These are phyloP conservation scores for Suillus subaureus DNA, from an alignment of 768 basidiomycete genomes.

Conservation along the genomic window DNA sequence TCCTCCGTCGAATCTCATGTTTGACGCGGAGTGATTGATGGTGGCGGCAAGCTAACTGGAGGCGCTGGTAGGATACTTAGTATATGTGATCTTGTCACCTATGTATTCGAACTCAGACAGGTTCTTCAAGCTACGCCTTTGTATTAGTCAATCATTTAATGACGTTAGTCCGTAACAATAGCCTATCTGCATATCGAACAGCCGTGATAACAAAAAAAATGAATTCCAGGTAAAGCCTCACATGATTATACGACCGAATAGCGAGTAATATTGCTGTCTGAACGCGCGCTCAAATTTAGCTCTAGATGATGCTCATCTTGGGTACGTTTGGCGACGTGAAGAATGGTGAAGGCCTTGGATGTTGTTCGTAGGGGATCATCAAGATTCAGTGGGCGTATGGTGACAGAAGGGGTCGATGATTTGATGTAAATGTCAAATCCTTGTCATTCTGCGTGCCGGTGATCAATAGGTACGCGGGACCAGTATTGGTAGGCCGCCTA, in stretches of 20 bases:
- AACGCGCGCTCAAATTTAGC: neutral
- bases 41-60: neutral
- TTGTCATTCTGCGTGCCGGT: neutral
- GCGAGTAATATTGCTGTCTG: neutral
- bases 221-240: constrained; percentile 81
- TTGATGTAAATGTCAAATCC: neutral
- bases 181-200: neutral
- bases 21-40: neutral
- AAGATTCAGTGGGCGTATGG: constrained; percentile 63
- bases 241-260: constrained; percentile 95
- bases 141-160: neutral
- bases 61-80: neutral
- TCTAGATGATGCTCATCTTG: constrained; percentile 95
- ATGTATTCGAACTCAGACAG: constrained; percentile 5
- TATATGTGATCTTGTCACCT: neutral
- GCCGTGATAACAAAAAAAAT: constrained; percentile 57
- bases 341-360: constrained; percentile 93
- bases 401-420: constrained; percentile 67
- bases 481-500: constrained; percentile 96
- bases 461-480: constrained; percentile 80
- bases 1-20: neutral
- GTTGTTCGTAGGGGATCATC: constrained; percentile 85
- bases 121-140: neutral
- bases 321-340: constrained; percentile 93
- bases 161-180: neutral